A percentile compares a stretch with the other conserved stretches of the same genome.
Evolutionary conservation across 805 yeast genomes (phyloP).

Genomic region (Candida fluviatilis): DNA sequence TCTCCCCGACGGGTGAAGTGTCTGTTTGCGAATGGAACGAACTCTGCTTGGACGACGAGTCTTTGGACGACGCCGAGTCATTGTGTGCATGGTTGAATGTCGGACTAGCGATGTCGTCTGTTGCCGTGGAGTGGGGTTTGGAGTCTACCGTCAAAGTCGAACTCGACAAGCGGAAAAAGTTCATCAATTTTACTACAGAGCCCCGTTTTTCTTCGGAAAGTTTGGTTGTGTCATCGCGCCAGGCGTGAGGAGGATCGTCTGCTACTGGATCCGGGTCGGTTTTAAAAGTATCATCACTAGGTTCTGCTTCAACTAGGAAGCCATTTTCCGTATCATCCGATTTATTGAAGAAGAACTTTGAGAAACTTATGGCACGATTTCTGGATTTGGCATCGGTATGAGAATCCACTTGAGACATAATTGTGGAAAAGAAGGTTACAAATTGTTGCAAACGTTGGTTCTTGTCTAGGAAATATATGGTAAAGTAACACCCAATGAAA

Average conservation of each 20-base stretch:
- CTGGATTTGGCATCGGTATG: neutral
- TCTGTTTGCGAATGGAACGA: neutral
- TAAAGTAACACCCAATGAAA: no score
- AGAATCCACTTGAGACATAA: neutral
- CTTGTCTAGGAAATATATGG: no score
- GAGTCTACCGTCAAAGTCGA: neutral
- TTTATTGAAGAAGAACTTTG: neutral
- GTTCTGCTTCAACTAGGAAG: neutral
- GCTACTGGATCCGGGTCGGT: neutral
- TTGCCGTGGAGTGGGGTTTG: neutral
- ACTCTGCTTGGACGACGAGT: neutral
- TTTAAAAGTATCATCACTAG: neutral
- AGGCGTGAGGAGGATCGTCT: neutral
- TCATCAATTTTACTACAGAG: conserved; percentile 1
- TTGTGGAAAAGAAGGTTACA: no score
- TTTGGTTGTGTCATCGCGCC: neutral
- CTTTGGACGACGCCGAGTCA: neutral
- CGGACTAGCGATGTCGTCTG: neutral
- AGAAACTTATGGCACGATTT: neutral
- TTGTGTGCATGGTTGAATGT: neutral
- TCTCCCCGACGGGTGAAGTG: neutral
- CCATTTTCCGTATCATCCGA: neutral
- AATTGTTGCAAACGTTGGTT: no score
- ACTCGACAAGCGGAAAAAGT: conserved; percentile 1
- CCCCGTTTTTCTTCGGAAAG: neutral